Conservation (phyloP, 2,329 filamentous ascomycete species). For the Aspergillus bombycis region DNA sequence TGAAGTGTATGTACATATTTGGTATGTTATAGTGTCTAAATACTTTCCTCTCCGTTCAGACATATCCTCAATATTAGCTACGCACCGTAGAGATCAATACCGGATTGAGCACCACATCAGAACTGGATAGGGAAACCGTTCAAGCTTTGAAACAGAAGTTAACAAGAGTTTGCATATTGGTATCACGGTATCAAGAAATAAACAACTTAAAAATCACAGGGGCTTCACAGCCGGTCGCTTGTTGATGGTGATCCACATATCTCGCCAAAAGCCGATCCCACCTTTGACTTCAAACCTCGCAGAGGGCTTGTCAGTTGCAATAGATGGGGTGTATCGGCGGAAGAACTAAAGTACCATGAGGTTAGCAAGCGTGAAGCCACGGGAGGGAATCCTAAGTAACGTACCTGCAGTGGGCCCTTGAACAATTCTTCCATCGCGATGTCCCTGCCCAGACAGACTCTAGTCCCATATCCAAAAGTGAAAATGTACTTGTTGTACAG, state of each 20-base stretch:
- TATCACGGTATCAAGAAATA: not conserved
- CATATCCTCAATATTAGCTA: not conserved
- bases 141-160: not conserved
- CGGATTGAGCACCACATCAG: not conserved
- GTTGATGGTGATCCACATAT: conserved; percentile 37
- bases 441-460: conserved; percentile 53
- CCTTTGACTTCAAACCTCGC: conserved; percentile 36
- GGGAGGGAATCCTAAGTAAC: not conserved
- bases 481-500: conserved; percentile 54
- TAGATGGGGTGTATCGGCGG: conserved; percentile 29
- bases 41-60: not conserved
- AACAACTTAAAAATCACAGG: not conserved
- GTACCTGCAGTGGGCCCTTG: conserved; percentile 45
- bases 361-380: not conserved
- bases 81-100: not conserved
- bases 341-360: conserved; percentile 31
- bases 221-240: conserved; percentile 25
- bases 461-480: conserved; percentile 54
- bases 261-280: conserved; percentile 38
- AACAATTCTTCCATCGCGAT: conserved; percentile 59
- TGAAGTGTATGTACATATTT: not conserved
- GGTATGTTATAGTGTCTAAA: not conserved
- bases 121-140: not conserved
- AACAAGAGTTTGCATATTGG: not conserved
- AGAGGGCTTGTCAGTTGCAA: conserved; percentile 29